These are phyloP conservation scores for Vararia minispora DNA, from an alignment of 768 basidiomycete genomes.

Conservation along the genomic window DNA sequence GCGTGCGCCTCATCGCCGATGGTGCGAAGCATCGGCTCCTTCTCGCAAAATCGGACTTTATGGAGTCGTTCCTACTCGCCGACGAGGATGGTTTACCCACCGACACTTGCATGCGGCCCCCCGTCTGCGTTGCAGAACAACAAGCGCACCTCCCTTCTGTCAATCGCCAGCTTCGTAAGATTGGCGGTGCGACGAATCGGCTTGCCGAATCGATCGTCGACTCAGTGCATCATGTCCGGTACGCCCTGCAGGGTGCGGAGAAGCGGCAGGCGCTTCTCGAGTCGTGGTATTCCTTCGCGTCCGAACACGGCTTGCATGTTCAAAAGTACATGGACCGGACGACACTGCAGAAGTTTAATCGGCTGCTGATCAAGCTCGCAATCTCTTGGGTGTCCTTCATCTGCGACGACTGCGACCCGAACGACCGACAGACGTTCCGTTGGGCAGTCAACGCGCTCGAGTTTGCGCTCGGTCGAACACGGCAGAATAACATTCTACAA, in stretches of 20 bases:
- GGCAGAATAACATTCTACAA: conserved; percentile 81
- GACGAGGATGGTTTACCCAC: conserved; percentile 52
- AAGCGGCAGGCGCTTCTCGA: conserved; percentile 79
- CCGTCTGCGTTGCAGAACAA: conserved; percentile 42
- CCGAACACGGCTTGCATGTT: conserved; percentile 87
- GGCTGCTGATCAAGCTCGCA: conserved; percentile 76
- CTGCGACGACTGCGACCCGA: conserved; percentile 94
- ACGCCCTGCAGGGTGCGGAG: conserved; percentile 43
- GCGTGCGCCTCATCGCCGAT: conserved; percentile 88
- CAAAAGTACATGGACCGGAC: conserved; percentile 78
- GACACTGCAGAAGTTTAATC: conserved; percentile 64
- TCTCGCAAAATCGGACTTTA: conserved; percentile 68
- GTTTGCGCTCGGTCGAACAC: conserved; percentile 80
- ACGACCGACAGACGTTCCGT: conserved; percentile 91
- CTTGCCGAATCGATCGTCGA: conserved; percentile 89
- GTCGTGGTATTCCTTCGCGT: conserved; percentile 95
- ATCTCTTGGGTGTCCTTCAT: conserved; percentile 99
- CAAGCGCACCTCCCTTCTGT: conserved; percentile 88
- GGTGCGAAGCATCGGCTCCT: conserved; percentile 70
- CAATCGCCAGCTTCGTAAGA: conserved; percentile 83
- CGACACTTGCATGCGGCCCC: conserved; percentile 22
- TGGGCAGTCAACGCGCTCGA: conserved; percentile 97
- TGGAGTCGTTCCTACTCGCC: conserved; percentile 45
- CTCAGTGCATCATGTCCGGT: conserved; percentile 80
- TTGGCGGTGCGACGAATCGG: conserved; percentile 78